A percentile compares a stretch with the other conserved stretches of the same genome.
These are phyloP conservation scores for Melaleuca quinquenervia DNA, from an alignment of 345 rosid genomes.

Conservation along the genomic window DNA sequence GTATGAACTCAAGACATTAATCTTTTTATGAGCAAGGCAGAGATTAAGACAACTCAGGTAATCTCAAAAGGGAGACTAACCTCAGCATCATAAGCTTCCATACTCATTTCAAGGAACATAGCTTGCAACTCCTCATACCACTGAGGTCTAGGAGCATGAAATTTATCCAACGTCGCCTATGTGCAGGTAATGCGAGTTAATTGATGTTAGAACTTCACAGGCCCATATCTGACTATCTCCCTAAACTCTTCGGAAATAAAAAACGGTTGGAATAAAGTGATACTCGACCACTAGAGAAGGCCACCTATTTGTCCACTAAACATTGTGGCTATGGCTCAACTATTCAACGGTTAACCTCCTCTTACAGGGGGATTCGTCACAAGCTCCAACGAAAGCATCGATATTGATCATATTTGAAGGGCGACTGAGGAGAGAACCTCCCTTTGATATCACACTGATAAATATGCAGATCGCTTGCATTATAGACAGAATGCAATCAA, in stretches of 20 bases:
- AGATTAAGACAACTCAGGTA: not conserved
- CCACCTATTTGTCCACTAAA: not conserved
- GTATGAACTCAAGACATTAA: not conserved
- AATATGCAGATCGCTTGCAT: not conserved
- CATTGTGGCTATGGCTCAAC: not conserved
- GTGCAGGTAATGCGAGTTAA: not conserved
- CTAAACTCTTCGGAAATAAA: not conserved
- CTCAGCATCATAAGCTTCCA: constrained; percentile 64
- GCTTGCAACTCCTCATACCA: constrained; percentile 82
- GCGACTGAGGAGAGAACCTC: not conserved
- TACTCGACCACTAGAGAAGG: not conserved
- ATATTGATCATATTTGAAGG: not conserved
- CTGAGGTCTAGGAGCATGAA: constrained; percentile 64
- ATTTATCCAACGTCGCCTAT: constrained; percentile 33
- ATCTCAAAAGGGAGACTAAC: constrained; percentile 10
- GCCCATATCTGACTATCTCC: not conserved
- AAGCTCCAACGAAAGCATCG: not conserved
- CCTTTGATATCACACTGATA: not conserved
- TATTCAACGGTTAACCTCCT: not conserved
- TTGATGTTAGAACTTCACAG: not conserved
- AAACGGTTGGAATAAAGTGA: not conserved
- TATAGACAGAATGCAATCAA: not conserved
- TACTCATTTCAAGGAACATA: constrained; percentile 20
- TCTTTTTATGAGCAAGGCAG: not conserved
- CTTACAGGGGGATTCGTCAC: not conserved